phyloP scores from a whole-genome alignment of 2,329 filamentous ascomycete genomes.

The Ascochyta lentis region DNA sequence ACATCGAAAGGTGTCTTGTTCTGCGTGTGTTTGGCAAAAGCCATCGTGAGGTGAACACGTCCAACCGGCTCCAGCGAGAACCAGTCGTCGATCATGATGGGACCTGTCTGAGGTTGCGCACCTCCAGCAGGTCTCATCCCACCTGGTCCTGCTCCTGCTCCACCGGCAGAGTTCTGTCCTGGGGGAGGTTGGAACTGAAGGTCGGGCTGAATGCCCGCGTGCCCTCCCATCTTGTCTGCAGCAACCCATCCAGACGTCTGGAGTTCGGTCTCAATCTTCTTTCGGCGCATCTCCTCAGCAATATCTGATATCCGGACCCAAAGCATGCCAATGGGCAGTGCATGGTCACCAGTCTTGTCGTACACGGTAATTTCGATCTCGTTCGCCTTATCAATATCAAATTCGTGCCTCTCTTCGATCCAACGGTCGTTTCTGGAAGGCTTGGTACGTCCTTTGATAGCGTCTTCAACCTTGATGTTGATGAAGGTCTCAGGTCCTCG shows the following conservation, averaged over 20 bases:
- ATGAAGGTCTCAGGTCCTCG: slow-evolving; percentile 94
- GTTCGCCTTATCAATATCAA: slow-evolving; percentile 97
- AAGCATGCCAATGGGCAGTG: slow-evolving; percentile 90
- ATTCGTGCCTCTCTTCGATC: slow-evolving; percentile 88
- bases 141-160: slow-evolving; percentile 47
- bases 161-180: slow-evolving; percentile 49
- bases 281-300: slow-evolving; percentile 94
- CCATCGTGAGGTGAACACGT: slow-evolving; percentile 87
- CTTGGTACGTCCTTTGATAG: slow-evolving; percentile 85
- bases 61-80: slow-evolving; percentile 96
- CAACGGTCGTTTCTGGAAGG: slow-evolving; percentile 86
- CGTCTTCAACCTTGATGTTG: slow-evolving; percentile 95
- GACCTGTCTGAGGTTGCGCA: slow-evolving; percentile 58
- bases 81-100: slow-evolving; percentile 83
- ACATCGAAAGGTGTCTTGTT: slow-evolving; percentile 83
- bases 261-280: slow-evolving; percentile 95
- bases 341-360: slow-evolving; percentile 87
- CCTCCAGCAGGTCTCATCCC: slow-evolving; percentile 50
- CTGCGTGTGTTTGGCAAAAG: slow-evolving; percentile 88
- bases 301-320: slow-evolving; percentile 98
- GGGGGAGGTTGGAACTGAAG: slow-evolving; percentile 61
- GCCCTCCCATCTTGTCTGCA: slow-evolving; percentile 87
- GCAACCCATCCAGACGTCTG: slow-evolving; percentile 96
- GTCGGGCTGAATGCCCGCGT: slow-evolving; percentile 59
- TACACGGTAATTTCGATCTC: slow-evolving; percentile 98